Evolutionary conservation across 2,329 filamentous ascomycete genomes (phyloP), one percentile per base, ranked within the genome.

Genomic region (Scytalidium lignicola): DNA sequence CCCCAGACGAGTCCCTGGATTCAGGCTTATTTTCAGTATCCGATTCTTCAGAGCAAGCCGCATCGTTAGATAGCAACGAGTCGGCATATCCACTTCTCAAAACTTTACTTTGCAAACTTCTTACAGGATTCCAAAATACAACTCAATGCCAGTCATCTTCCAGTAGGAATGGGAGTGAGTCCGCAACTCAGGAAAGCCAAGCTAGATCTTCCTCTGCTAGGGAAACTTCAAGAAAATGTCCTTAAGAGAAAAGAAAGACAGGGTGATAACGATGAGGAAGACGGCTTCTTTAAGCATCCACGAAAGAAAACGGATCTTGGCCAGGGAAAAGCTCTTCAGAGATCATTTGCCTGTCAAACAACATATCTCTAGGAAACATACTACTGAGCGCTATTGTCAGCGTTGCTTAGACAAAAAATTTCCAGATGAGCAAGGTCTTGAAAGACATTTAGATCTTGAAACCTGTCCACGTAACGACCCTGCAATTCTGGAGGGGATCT

Each of bases 11-110:
- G 15, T 51, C 48, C 5, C 48, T 53, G 20, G 49, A 51, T 17
- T 51, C 49, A 6, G 49, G 48, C 29, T 40, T 49, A 28, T 41
- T 51, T 44, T 53, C 51, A 47, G 47, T 49, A 21, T 51, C 49
- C 21, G 51, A 53, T 29, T 32, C 39, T 32, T 51, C 51, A 19
- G 43, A 49, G 23, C n/a, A 46, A 12, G 21, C 47, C 18, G 41
- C 48, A 45, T 15, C 26, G 7, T 22, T 43, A 6, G 49, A 51
- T 19, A 18, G 6, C 12, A 21, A 44, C 13, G 49, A 41, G 32
- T 15, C 23, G 20, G 26, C 21, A 17, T 3, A 9, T 13, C 4
- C 37, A 23, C 22, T 41, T 41, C 19, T 42, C 2, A 20, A 19
- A 18, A 21, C 26, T 10, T 22, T 29, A 41, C 18, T 47, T 13